phyloP scores from a whole-genome alignment of 176 grass and related monocot genomes.

The Musa acuminata region DNA sequence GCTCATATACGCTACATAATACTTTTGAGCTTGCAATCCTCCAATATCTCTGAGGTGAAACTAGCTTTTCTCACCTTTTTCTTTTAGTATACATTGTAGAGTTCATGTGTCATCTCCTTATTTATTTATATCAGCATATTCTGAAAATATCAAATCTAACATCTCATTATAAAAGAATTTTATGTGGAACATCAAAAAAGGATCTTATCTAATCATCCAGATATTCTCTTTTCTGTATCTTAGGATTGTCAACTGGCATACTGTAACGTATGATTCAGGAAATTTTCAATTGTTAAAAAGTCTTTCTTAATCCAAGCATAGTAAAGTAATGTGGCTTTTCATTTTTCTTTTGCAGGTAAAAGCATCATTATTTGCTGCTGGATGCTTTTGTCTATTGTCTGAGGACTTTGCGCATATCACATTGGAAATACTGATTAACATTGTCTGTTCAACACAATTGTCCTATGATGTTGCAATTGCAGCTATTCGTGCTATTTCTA shows the following conservation, averaged over 20 bases:
- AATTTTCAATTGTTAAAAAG: neutral
- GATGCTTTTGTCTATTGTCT: conserved; percentile 52
- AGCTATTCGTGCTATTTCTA: conserved; percentile 54
- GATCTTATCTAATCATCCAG: neutral
- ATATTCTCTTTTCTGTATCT: neutral
- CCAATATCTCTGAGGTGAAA: conserved; percentile 42
- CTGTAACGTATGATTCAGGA: neutral
- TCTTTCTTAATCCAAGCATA: neutral
- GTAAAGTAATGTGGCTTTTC: neutral
- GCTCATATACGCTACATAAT: conserved; percentile 50
- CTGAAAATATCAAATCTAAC: neutral
- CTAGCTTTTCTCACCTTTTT: neutral
- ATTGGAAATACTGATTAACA: conserved; percentile 40
- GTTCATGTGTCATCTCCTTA: neutral
- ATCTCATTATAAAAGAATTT: neutral
- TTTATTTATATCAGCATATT: neutral
- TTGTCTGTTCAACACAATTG: conserved; percentile 30
- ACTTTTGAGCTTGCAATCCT: conserved; percentile 50
- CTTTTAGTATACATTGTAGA: neutral
- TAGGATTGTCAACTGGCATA: neutral
- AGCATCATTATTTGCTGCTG: conserved; percentile 60
- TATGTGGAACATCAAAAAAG: neutral
- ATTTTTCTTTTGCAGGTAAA: conserved; percentile 38
- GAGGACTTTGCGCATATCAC: conserved; percentile 65
- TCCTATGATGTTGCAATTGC: conserved; percentile 34